Base-by-base conservation (phyloP, 2,329 filamentous ascomycete species). In the Epichloe sibirici region DNA sequence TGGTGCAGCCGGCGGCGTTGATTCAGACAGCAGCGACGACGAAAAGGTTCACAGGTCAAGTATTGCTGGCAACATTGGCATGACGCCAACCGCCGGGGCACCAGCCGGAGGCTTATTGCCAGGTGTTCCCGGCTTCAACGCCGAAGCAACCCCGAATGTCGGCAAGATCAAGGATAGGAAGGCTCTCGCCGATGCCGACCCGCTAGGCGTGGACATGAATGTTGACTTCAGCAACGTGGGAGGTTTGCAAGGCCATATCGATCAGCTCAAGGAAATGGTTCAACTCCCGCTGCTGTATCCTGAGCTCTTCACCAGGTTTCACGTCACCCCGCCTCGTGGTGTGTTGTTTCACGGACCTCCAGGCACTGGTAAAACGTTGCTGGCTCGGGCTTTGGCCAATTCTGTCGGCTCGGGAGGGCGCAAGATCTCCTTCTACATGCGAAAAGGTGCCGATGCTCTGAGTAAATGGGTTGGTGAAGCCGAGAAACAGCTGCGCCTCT, bases 401-500 rank as follows among this genome's bases (percentile, higher is more conserved):
- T 94, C 88, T 56, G 86, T 95, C 54, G 90, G 89, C 57, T 82
- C 86, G 12, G 86, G 91, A 48, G 91, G 91, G 23, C 85, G 86
- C 59, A 97, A 97, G 66, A 93, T 98, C 57, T 97, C 90, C 0
- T 98, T 98, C 62, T 98, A 97, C 70, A 98, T 98, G 93, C 86
- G 93, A 55, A 98, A 98, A 70, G 94, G 93, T 65, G 94, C 93
- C 25, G 93, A 98, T 76, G 90, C 90, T 15, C 74, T 98, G 56
- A 96, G 90, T 69, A 98, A 98, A 70, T 98, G 93, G 93, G 93
- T 98, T 50, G 93, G 93, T 65, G 93, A 98, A 69, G 93, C 94
- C 9, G 93, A 98, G 70, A 86, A 91, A 69, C 93, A 98, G 66
- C 79, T 98, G 51, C 84, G 93, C 45, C 73, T 97, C 53, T 77